These are phyloP conservation scores for Fomitopsis pinicola DNA, from an alignment of 1,284 basidiomycete genomes.

Conservation along the genomic window DNA sequence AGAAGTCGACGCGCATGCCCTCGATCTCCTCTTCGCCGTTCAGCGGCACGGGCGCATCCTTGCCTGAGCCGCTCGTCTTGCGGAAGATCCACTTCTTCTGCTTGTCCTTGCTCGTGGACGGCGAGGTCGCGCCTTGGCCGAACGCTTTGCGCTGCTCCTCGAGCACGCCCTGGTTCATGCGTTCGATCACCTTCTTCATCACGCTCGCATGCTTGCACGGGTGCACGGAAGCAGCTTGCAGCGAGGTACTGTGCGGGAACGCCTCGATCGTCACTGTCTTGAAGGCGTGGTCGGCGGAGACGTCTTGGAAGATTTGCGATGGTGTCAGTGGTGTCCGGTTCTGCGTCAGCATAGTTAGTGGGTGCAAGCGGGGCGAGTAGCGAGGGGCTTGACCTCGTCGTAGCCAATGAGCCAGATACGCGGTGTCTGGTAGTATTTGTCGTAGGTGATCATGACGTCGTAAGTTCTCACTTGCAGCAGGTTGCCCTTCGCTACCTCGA, in stretches of 20 bases:
- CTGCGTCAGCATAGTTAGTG: conserved; percentile 34
- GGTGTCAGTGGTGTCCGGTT: conserved; percentile 85
- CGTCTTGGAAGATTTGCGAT: conserved; percentile 94
- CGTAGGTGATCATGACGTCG: conserved; percentile 99
- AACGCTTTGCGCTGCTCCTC: conserved; percentile 62
- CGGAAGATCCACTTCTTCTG: conserved; percentile 86
- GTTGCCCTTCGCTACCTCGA: conserved; percentile 72
- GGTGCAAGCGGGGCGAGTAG: neutral
- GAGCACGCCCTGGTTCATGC: conserved; percentile 89
- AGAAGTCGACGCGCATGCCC: conserved; percentile 93
- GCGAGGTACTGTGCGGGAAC: conserved; percentile 86
- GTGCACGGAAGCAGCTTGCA: conserved; percentile 90
- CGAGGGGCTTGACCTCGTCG: conserved; percentile 66
- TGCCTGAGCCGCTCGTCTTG: conserved; percentile 59
- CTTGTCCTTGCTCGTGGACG: conserved; percentile 38
- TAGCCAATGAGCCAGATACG: conserved; percentile 94
- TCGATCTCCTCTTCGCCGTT: conserved; percentile 70
- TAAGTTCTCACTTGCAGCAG: conserved; percentile 95
- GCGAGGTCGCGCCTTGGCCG: conserved; percentile 9
- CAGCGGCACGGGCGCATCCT: conserved; percentile 38
- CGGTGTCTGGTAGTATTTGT: conserved; percentile 98
- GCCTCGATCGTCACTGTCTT: conserved; percentile 99
- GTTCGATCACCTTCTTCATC: conserved; percentile 99
- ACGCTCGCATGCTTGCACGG: conserved; percentile 99
- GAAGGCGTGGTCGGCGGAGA: conserved; percentile 95